Evolutionary conservation across 495 filamentous ascomycete species (phyloP).

Genomic region (Neurospora sp.): DNA sequence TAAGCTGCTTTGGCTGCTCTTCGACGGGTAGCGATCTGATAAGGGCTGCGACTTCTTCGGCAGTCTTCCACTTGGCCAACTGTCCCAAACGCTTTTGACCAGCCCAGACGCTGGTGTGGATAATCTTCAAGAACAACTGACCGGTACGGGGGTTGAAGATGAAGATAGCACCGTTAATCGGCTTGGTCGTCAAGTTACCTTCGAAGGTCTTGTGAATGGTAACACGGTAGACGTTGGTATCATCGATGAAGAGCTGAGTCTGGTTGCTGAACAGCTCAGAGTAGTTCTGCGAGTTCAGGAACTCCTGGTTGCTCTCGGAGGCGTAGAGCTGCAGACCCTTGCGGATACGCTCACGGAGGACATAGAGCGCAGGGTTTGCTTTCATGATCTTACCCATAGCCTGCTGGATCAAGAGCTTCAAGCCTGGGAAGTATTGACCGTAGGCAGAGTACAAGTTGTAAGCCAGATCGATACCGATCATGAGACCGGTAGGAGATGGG

Average conservation of each 20-base stretch:
- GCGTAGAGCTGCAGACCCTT: conserved; percentile 98
- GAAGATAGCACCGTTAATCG: conserved; percentile 99
- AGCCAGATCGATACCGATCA: conserved; percentile 96
- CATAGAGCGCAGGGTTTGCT: conserved; percentile 94
- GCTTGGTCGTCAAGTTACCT: conserved; percentile 97
- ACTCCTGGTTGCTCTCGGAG: conserved; percentile 98
- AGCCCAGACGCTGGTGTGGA: conserved; percentile 99
- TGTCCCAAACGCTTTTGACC: conserved; percentile 99
- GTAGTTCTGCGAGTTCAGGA: conserved; percentile 98
- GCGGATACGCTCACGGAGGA: conserved; percentile 92
- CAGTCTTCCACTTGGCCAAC: conserved; percentile 99
- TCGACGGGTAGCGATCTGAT: conserved; percentile 96
- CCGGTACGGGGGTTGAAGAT: conserved; percentile 99
- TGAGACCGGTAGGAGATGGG: conserved; percentile 91
- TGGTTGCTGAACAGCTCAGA: conserved; percentile 99
- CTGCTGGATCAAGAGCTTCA: conserved; percentile 94
- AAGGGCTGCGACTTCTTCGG: conserved; percentile 97
- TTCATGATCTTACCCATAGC: conserved; percentile 99
- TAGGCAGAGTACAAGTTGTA: conserved; percentile 98
- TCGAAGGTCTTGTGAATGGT: conserved; percentile 99
- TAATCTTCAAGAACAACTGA: conserved; percentile 98
- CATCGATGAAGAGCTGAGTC: conserved; percentile 97
- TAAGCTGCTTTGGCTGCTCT: conserved; percentile 98
- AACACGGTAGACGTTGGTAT: conserved; percentile 98
- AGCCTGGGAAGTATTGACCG: conserved; percentile 95